phyloP scores from a whole-genome alignment of 2,329 filamentous ascomycete species.

The Ophiostoma fasciatum region DNA sequence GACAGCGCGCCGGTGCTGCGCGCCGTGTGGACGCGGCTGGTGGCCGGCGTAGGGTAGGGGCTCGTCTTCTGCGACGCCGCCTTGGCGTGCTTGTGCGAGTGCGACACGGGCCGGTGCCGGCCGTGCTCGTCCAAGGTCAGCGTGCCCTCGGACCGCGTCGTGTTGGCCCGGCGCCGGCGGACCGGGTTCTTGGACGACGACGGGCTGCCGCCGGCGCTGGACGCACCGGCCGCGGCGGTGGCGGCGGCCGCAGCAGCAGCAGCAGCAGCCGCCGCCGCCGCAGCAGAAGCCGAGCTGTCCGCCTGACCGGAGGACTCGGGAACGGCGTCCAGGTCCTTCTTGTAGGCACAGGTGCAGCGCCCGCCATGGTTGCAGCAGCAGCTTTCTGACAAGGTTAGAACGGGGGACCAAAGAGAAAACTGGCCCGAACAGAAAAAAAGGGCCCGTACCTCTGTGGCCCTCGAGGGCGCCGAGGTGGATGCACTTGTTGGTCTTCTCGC shows the following conservation, averaged over 20 bases:
- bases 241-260: too few relatives aligned
- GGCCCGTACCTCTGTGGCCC: conserved; percentile 41
- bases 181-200: conserved; percentile 20
- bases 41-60: conserved; percentile 47
- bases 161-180: conserved; percentile 31
- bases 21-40: conserved; percentile 41
- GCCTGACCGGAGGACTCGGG: conserved; percentile 27
- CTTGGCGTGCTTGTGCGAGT: conserved; percentile 44
- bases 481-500: conserved; percentile 71
- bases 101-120: conserved; percentile 43
- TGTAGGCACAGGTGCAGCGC: conserved; percentile 48
- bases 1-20: conserved; percentile 36
- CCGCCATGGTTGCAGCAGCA: conserved; percentile 58
- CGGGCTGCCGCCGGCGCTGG: too few relatives aligned
- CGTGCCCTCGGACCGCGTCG: conserved; percentile 44
- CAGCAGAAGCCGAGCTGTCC: too few relatives aligned
- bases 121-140: conserved; percentile 48
- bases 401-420: background rate
- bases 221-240: too few relatives aligned
- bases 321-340: conserved; percentile 52
- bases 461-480: conserved; percentile 41
- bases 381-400: conserved; percentile 30
- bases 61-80: conserved; percentile 45
- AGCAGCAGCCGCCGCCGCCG: too few relatives aligned
- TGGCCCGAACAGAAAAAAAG: background rate